phyloP scores from a whole-genome alignment of 345 rosid genomes.

The Eucalyptus pauciflora region DNA sequence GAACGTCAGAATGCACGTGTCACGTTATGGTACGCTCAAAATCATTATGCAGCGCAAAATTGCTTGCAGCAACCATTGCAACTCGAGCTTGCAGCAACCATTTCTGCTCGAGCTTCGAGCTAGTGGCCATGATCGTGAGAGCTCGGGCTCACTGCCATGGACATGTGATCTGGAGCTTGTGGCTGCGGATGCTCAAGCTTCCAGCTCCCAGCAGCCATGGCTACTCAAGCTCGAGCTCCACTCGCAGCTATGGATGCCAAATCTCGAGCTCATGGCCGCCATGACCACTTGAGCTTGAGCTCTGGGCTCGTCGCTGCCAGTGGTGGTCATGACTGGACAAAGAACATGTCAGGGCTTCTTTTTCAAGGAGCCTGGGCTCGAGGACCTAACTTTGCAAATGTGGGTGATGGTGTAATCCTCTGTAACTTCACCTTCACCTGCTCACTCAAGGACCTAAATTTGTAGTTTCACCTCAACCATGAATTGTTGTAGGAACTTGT shows the following conservation, averaged over 20 bases:
- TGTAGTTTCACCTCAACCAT: not conserved
- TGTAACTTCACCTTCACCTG: not conserved
- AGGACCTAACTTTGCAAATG: not conserved
- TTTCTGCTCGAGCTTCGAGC: not conserved
- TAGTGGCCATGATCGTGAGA: not conserved
- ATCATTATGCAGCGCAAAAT: too few species aligned
- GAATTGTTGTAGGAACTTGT: not conserved
- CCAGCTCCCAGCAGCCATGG: not conserved
- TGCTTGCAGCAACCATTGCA: not conserved
- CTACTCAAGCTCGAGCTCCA: not conserved
- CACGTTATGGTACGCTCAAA: not conserved
- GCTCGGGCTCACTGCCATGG: not conserved
- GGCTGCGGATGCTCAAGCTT: not conserved
- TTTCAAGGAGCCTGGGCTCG: not conserved
- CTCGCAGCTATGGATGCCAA: not conserved
- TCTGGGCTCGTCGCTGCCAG: not conserved
- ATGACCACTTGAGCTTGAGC: not conserved
- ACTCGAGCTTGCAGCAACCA: not conserved
- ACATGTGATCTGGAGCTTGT: not conserved
- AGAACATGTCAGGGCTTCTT: not conserved
- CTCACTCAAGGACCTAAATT: not conserved
- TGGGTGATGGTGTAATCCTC: not conserved
- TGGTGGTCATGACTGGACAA: not conserved
- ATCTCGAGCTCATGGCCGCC: not conserved
- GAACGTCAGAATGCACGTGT: not conserved